Conservation (phyloP, 176 grass and related monocot genomes). For the Phyllostachys edulis region DNA sequence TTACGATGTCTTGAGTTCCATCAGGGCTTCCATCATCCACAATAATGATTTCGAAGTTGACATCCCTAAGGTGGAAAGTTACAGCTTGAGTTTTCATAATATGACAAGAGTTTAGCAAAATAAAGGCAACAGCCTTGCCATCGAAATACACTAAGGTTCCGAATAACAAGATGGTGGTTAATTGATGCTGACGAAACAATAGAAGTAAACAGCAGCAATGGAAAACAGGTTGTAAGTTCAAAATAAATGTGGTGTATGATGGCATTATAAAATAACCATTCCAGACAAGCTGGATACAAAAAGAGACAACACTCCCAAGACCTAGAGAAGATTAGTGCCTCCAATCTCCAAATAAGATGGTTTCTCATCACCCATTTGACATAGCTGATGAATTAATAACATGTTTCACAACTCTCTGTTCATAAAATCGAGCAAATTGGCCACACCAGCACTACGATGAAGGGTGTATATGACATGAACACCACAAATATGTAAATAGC, state of each 20-base stretch:
- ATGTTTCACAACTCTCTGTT: background rate
- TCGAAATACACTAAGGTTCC: background rate
- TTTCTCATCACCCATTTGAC: background rate
- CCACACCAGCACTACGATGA: background rate
- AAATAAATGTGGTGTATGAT: background rate
- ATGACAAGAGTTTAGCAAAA: background rate
- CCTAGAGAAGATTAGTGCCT: background rate
- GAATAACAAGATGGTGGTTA: background rate
- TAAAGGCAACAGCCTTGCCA: background rate
- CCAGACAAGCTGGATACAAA: background rate
- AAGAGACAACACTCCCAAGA: background rate
- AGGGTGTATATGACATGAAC: conserved; percentile 1
- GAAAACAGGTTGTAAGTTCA: background rate
- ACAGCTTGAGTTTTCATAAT: background rate
- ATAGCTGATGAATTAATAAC: background rate
- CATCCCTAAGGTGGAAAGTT: conserved; percentile 37
- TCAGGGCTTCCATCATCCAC: conserved; percentile 98
- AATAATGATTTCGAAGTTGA: conserved; percentile 90
- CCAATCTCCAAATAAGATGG: background rate
- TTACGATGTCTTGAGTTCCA: conserved; percentile 95
- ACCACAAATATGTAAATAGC: background rate
- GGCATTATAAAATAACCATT: background rate
- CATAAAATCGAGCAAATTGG: background rate
- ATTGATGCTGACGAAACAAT: background rate
- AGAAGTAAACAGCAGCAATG: background rate